Conservation (phyloP, 192 early-diverging fungal species). For the Kappamyces sp. region DNA sequence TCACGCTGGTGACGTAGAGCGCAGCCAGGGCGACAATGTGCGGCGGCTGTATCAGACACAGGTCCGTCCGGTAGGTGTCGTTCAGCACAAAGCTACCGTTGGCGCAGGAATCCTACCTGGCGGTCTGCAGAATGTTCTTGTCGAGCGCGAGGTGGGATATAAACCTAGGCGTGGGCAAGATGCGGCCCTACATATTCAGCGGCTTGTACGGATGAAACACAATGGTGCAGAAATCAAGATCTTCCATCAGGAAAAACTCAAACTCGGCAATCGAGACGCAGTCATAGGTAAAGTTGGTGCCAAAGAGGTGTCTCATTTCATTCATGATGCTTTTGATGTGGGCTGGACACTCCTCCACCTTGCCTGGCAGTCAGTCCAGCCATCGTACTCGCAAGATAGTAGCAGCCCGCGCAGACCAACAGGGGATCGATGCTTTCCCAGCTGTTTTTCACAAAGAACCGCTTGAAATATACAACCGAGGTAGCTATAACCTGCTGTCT, state of each 20-base stretch:
- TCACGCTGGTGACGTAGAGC: constrained; percentile 61
- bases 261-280: constrained; percentile 78
- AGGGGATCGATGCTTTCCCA: constrained; percentile 69
- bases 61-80: constrained; percentile 75
- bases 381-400: constrained; percentile 64
- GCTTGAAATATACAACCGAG: constrained; percentile 79
- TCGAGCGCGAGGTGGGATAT: neutral
- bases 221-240: constrained; percentile 83
- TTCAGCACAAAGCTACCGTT: constrained; percentile 62
- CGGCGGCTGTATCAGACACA: constrained; percentile 79
- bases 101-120: constrained; percentile 24
- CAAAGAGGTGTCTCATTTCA: constrained; percentile 17
- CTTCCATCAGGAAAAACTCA: constrained; percentile 88
- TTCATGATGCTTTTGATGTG: constrained; percentile 49
- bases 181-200: constrained; percentile 34
- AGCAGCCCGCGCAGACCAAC: constrained; percentile 71
- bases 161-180: constrained; percentile 3
- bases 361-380: constrained; percentile 35
- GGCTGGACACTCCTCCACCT: constrained; percentile 77
- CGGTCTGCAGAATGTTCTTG: constrained; percentile 18
- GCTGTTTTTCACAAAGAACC: constrained; percentile 83
- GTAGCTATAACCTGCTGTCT: constrained; percentile 81
- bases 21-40: constrained; percentile 81
- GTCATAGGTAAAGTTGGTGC: constrained; percentile 58
- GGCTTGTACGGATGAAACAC: constrained; percentile 84